A percentile compares a stretch with the other conserved stretches of the same genome.
These are phyloP conservation scores for Arthromyces matolae DNA, from an alignment of 768 basidiomycete species.

Conservation along the genomic window DNA sequence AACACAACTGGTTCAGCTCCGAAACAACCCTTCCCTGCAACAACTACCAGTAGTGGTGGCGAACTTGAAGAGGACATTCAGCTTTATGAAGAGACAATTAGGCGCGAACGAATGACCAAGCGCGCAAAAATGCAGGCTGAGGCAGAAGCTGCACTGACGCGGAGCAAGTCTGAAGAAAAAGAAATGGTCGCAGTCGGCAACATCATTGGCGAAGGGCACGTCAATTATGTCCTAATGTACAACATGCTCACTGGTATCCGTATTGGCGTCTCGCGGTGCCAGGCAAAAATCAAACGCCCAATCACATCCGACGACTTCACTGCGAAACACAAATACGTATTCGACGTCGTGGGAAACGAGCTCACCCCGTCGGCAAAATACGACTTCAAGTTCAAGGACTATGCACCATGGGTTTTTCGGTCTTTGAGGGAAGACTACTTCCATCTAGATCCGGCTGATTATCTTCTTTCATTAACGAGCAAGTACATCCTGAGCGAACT, in stretches of 20 bases:
- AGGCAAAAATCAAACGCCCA: conserved; percentile 88
- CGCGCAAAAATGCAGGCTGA: conserved; percentile 59
- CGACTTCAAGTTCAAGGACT: conserved; percentile 99
- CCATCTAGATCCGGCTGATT: conserved; percentile 95
- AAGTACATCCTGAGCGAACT: conserved; percentile 98
- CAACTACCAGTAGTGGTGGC: conserved; percentile 33
- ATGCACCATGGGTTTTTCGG: conserved; percentile 97
- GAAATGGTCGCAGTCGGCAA: conserved; percentile 84
- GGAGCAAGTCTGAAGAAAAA: conserved; percentile 19
- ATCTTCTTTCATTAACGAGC: conserved; percentile 91
- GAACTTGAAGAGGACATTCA: conserved; percentile 81
- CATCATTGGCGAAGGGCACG: conserved; percentile 96
- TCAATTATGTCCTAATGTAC: conserved; percentile 99
- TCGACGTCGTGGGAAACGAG: conserved; percentile 98
- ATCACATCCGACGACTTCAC: conserved; percentile 84
- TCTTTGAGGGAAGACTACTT: conserved; percentile 92
- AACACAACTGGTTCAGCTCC: conserved; percentile 66
- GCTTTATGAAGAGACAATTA: conserved; percentile 83
- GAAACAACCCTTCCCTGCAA: conserved; percentile 24
- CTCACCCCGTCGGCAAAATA: conserved; percentile 96
- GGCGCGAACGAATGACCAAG: conserved; percentile 73
- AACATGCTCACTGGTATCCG: conserved; percentile 99
- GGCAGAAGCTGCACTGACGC: conserved; percentile 55
- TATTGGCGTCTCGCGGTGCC: conserved; percentile 92
- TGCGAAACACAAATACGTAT: conserved; percentile 91